Base-by-base conservation (phyloP, 176 grass and related monocot species). In the Guadua angustifolia region DNA sequence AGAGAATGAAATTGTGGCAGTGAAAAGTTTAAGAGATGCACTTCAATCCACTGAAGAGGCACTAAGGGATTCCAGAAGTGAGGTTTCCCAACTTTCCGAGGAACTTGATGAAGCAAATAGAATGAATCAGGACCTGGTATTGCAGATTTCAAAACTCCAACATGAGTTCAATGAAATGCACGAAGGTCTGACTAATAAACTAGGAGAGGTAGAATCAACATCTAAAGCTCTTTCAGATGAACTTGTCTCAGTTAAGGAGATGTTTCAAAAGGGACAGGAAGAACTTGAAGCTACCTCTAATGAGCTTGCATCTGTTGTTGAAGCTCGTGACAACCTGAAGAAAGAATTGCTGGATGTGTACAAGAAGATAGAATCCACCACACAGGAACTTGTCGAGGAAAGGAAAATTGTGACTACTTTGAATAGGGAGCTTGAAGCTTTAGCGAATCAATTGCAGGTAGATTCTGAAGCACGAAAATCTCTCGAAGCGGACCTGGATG, bases 341-440 rank as follows among this genome's bases (percentile, higher is more conserved):
- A 87, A 89, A 75, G 93, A 99, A 83, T 75, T 99, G 73, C 75
- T 99, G 51, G 87, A 86, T 65, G 88, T 86, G 61, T 99, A 94
- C 69, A 96, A 96, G 91, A 99, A 91, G 78, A 81, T 96, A 32
- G 93, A 99, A 79, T 88, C 86, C 40, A 91, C 88, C 35, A 88
- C 88, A n/a, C 77, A 89, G n/a, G 90, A 99, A 55, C 84, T 96
- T 81, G 91, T 91, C 44, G 93, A 89, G 77, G 97, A 99, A 83
- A 89, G 88, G 33, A 96, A 90, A 70, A 46, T 79, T 47, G 88
- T 94, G 87, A 53, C 84, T 22, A 82, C 86, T 47, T 92, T 99
- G 73, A 99, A 94, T 56, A 89, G 78, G 65, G 97, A 99, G 72
- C 86, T 96, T 22, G 93, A 99, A 73, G 91, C 64, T 36, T 94